Conservation (phyloP, 2,329 filamentous ascomycete genomes). For the Talaromyces sp. region DNA sequence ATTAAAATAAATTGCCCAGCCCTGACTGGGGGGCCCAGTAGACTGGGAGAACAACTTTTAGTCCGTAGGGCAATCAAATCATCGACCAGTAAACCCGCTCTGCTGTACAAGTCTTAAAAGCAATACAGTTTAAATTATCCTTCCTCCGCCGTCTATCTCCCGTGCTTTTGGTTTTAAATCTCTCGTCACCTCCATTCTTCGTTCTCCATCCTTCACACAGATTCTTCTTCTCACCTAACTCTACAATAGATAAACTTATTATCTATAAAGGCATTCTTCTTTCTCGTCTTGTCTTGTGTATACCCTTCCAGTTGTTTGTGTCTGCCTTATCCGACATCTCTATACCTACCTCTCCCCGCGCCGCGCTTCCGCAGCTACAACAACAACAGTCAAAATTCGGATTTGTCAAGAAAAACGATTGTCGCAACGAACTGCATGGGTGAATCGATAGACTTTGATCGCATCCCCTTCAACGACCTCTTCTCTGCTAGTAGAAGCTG, state of each 20-base stretch:
- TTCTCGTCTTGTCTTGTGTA: background rate
- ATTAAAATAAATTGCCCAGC: constrained; percentile 6
- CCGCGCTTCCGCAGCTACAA: background rate
- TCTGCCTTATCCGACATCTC: background rate
- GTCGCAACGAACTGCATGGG: background rate
- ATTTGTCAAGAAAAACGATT: background rate
- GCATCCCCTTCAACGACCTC: background rate
- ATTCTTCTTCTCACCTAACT: constrained; percentile 2
- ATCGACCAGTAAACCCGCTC: constrained; percentile 8
- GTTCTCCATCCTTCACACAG: background rate
- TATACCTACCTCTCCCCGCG: background rate
- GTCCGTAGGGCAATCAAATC: constrained; percentile 19
- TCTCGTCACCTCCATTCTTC: background rate
- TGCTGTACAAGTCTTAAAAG: background rate
- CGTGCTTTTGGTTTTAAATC: constrained; percentile 7
- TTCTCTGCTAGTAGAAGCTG: background rate
- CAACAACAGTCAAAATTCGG: background rate
- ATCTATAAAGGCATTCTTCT: background rate
- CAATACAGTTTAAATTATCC: constrained; percentile 7
- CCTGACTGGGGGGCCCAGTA: constrained; percentile 12
- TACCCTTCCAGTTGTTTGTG: background rate
- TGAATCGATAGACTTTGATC: background rate
- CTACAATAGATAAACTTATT: background rate
- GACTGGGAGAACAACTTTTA: constrained; percentile 15
- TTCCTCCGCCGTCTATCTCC: constrained; percentile 1